Percentiles rank a stretch among this genome's conserved stretches.
Conservation (phyloP, 208 protist species). For the Naegleria gruberi region DNA sequence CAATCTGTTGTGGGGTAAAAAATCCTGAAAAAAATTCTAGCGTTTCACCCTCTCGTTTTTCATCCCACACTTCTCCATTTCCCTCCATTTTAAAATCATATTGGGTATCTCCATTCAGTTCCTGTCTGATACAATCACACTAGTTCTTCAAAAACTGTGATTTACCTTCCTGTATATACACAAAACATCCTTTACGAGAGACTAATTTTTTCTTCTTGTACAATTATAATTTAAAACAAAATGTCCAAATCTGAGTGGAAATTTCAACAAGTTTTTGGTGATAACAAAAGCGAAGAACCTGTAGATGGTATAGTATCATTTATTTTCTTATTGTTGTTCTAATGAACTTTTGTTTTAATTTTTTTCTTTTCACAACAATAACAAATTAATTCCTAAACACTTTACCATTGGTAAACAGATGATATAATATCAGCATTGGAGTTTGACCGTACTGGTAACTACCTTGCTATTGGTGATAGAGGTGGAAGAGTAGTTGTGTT, state of each 20-base stretch:
- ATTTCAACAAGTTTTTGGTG: slow-evolving; percentile 25
- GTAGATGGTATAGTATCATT: not conserved
- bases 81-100: too few relatives aligned
- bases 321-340: not conserved
- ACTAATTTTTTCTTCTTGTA: not conserved
- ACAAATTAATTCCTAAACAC: not conserved
- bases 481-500: slow-evolving; percentile 75
- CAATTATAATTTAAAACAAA: not conserved
- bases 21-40: too few relatives aligned
- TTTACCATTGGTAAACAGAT: slow-evolving; percentile 31
- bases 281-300: not conserved
- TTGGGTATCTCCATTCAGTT: too few relatives aligned
- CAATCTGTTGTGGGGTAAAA: too few relatives aligned
- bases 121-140: too few relatives aligned
- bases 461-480: slow-evolving; percentile 72
- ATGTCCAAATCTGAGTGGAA: slow-evolving; percentile 10
- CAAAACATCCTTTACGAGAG: not conserved
- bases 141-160: too few relatives aligned
- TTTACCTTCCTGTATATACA: too few relatives aligned
- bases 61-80: too few relatives aligned
- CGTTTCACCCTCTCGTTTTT: too few relatives aligned
- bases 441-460: slow-evolving; percentile 70
- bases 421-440: slow-evolving; percentile 76
- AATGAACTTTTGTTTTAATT: not conserved
- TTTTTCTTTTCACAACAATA: not conserved